Conservation (phyloP, 1,284 basidiomycete species). For the Irpex sp. region DNA sequence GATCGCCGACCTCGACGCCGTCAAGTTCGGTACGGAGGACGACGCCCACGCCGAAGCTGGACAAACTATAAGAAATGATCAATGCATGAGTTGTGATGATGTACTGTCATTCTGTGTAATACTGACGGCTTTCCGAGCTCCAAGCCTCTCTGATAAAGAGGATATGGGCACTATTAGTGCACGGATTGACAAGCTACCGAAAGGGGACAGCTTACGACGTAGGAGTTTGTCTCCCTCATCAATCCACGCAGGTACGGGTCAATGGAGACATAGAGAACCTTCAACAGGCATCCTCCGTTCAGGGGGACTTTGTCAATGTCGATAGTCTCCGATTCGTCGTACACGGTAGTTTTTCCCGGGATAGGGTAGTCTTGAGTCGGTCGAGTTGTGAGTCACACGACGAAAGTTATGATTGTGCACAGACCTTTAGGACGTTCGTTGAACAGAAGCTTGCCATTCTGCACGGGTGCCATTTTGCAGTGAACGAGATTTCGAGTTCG, state of each 20-base stretch:
- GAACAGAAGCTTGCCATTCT: conserved; percentile 16
- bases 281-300: conserved; percentile 48
- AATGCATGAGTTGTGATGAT: neutral
- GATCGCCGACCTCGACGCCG: conserved; percentile 36
- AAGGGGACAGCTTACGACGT: neutral
- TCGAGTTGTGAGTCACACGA: neutral
- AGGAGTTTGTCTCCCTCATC: conserved; percentile 27
- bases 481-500: no score
- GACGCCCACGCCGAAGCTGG: conserved; percentile 33
- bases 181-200: no score
- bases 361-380: conserved; percentile 39
- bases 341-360: conserved; percentile 43
- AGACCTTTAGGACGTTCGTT: conserved; percentile 15
- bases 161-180: neutral
- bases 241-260: conserved; percentile 45
- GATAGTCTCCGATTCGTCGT: conserved; percentile 42
- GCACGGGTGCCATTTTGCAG: conserved; percentile 13
- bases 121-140: neutral
- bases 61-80: neutral
- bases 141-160: neutral
- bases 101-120: neutral
- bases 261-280: conserved; percentile 41
- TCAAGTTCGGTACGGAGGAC: conserved; percentile 39
- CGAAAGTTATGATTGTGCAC: neutral
- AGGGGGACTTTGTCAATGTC: conserved; percentile 45